These are phyloP conservation scores for Podaxis rugospora DNA, from an alignment of 768 basidiomycete genomes.

Conservation along the genomic window DNA sequence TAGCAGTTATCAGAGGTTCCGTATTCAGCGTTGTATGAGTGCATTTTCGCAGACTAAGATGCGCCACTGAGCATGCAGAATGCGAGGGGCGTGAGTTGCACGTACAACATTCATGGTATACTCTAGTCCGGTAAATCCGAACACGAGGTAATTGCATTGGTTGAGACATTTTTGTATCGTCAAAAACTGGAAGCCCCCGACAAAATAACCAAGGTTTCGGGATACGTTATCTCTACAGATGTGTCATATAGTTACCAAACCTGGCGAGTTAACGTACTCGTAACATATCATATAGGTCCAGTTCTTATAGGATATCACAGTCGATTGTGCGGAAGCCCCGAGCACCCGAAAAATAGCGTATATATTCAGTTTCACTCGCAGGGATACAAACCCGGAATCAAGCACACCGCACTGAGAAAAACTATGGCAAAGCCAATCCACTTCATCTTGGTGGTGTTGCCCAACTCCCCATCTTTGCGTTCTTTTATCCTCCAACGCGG, in stretches of 20 bases:
- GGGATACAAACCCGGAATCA: too few relatives aligned
- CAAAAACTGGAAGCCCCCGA: constrained; percentile 10
- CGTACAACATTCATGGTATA: constrained; percentile 20
- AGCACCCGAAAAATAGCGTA: neutral
- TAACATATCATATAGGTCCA: neutral
- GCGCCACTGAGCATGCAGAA: neutral
- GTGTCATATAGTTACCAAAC: neutral
- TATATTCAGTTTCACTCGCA: neutral
- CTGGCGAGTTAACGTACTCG: neutral
- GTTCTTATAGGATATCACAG: neutral
- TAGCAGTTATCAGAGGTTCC: constrained; percentile 10
- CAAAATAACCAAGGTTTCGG: constrained; percentile 13
- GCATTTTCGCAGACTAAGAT: constrained; percentile 18
- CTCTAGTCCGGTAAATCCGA: constrained; percentile 16
- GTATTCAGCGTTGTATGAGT: constrained; percentile 13
- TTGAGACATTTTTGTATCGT: constrained; percentile 18
- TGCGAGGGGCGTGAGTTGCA: neutral
- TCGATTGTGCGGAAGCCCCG: neutral
- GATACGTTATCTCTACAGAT: constrained; percentile 8
- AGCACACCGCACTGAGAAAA: neutral
- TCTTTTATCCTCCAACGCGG: neutral
- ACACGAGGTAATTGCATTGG: constrained; percentile 13
- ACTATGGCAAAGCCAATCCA: neutral
- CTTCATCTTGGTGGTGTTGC: neutral
- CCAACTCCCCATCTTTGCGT: neutral